phyloP scores from a whole-genome alignment of 1,284 basidiomycete genomes.

The Ceraceosorus guamensis region DNA sequence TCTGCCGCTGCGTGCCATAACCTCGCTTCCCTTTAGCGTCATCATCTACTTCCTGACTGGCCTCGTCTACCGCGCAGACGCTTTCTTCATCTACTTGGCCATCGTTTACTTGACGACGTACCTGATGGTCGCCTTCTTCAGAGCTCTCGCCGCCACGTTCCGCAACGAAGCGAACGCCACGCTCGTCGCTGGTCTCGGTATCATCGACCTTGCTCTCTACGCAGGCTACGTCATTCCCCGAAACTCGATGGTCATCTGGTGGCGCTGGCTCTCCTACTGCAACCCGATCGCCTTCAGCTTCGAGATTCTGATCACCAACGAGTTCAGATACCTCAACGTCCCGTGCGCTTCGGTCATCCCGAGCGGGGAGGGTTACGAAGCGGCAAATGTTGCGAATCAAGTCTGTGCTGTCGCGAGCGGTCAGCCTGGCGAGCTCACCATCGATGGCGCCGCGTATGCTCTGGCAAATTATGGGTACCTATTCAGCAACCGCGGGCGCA shows the following conservation, averaged over 20 bases:
- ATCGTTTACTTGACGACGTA: conserved; percentile 19
- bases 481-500: conserved; percentile 20
- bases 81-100: conserved; percentile 36
- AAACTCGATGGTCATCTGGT: conserved; percentile 38
- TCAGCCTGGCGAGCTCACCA: conserved; percentile 18
- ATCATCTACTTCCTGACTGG: conserved; percentile 41
- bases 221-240: conserved; percentile 38
- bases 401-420: conserved; percentile 30
- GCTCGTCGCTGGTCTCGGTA: conserved; percentile 25
- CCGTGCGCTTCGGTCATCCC: conserved; percentile 25
- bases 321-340: conserved; percentile 27
- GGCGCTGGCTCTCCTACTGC: conserved; percentile 40
- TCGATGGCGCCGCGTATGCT: conserved; percentile 22
- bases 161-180: conserved; percentile 25
- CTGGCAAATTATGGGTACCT: conserved; percentile 21
- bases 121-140: conserved; percentile 40
- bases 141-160: conserved; percentile 20
- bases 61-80: conserved; percentile 19
- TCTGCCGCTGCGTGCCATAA: conserved; percentile 28
- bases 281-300: conserved; percentile 38
- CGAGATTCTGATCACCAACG: conserved; percentile 38
- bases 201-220: conserved; percentile 32
- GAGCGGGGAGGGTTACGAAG: conserved; percentile 14
- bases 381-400: conserved; percentile 20
- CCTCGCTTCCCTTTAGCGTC: conserved; percentile 23